Conservation (phyloP, 768 basidiomycete species). For the Kwoniella europaea region DNA sequence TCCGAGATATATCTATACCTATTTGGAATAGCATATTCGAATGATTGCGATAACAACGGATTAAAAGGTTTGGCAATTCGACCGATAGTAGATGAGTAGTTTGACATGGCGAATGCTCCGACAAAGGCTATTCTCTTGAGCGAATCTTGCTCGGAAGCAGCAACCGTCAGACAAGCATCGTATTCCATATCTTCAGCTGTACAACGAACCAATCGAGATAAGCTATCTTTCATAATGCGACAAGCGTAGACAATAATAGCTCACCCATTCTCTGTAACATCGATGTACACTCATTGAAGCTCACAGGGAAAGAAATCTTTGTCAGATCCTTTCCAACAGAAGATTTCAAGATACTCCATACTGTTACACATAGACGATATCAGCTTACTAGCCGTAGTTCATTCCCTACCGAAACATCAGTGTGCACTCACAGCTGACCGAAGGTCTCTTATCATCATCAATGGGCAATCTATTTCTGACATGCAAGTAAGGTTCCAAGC, state of each 20-base stretch:
- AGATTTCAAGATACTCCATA: slow-evolving; percentile 91
- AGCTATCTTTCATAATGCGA: neutral
- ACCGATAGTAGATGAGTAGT: slow-evolving; percentile 94
- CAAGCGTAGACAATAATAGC: neutral
- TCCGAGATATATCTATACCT: slow-evolving; percentile 92
- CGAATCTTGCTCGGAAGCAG: slow-evolving; percentile 74
- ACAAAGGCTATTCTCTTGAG: slow-evolving; percentile 86
- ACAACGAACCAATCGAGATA: neutral
- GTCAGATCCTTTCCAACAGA: slow-evolving; percentile 97
- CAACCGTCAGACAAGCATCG: slow-evolving; percentile 87
- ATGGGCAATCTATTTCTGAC: slow-evolving; percentile 69
- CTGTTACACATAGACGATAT: slow-evolving; percentile 58
- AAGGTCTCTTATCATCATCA: slow-evolving; percentile 76
- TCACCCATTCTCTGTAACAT: slow-evolving; percentile 89
- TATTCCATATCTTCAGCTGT: slow-evolving; percentile 93
- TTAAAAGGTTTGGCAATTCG: slow-evolving; percentile 97
- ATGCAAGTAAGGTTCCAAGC: slow-evolving; percentile 71
- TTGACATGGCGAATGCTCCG: slow-evolving; percentile 93
- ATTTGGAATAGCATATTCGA: slow-evolving; percentile 88
- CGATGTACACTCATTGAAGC: slow-evolving; percentile 70
- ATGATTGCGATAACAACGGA: slow-evolving; percentile 94
- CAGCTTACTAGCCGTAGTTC: neutral
- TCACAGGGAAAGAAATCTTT: slow-evolving; percentile 92
- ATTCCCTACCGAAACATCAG: neutral
- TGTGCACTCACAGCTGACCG: slow-evolving; percentile 61